Conservation (phyloP, 768 basidiomycete genomes). For the Russula foetens region DNA sequence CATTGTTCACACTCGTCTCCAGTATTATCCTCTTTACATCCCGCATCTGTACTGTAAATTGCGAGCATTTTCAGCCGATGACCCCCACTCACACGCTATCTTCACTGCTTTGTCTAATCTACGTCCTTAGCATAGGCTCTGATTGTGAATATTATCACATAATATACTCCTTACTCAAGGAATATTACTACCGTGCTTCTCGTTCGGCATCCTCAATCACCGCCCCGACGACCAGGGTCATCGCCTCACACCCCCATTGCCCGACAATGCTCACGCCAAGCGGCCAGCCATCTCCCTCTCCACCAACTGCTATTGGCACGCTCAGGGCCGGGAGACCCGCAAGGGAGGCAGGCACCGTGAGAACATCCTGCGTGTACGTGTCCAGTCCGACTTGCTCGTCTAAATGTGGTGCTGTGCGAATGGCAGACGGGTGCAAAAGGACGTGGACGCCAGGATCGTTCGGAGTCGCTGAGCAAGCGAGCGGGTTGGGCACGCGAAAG, state of each 20-base stretch:
- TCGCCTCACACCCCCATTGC: slow-evolving; percentile 74
- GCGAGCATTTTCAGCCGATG: not conserved
- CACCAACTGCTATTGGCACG: slow-evolving; percentile 42
- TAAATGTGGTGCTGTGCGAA: slow-evolving; percentile 72
- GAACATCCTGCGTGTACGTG: slow-evolving; percentile 81
- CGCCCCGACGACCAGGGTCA: slow-evolving; percentile 48
- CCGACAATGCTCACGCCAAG: slow-evolving; percentile 78
- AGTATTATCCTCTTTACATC: not conserved
- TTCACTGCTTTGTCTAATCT: not conserved
- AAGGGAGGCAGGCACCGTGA: slow-evolving; percentile 88
- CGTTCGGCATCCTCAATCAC: slow-evolving; percentile 30
- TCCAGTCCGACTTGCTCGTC: slow-evolving; percentile 29
- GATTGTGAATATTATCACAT: slow-evolving; percentile 3
- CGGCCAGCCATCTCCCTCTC: slow-evolving; percentile 60
- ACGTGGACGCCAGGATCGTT: slow-evolving; percentile 54
- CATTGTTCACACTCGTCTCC: not conserved
- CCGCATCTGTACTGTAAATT: slow-evolving; percentile 6
- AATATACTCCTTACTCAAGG: not conserved
- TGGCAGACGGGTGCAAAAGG: slow-evolving; percentile 80
- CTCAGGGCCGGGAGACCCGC: slow-evolving; percentile 81
- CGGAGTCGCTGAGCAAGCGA: slow-evolving; percentile 24
- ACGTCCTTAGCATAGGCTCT: not conserved
- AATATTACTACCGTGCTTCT: not conserved
- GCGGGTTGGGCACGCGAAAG: slow-evolving; percentile 52
- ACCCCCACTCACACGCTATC: slow-evolving; percentile 6